Base-by-base conservation (phyloP, 129 eudicot genomes). In the Tagetes erecta region DNA sequence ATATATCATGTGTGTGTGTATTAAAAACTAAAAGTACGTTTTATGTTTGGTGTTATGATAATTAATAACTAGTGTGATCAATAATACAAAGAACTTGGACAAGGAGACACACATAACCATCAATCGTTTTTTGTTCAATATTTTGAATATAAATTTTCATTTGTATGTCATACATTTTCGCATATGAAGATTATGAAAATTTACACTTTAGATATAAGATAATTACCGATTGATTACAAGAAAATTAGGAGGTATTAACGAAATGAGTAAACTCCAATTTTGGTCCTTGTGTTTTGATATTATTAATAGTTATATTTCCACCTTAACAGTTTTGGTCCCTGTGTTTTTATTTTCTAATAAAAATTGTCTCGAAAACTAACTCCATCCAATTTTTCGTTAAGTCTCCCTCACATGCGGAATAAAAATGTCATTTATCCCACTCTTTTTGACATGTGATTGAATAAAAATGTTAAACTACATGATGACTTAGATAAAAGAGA, bases 1-100 rank as follows among this genome's bases (percentile, higher is more conserved):
- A 13, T 49, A 30, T 47, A 11, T 44, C 13, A 11, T 41, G 20
- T 8, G 10, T 8, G 10, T 63, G 11, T 9, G 44, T 10, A 35
- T 34, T 60, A 35, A 34, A 34, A 60, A 60, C n/a, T 11, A 34
- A 60, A 60, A 60, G 41, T 34, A 59, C 3, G 41, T 59, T 33
- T 59, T 59, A 56, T 31, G 27, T 56, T 30, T 14, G 35, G 63
- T 51, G 70, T 64, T 64, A 13, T 46, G 66, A 33, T 59, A 59
- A 59, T 59, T 33, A 8, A 62, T 35, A 36, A 62, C 45, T 62
- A 62, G 30, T 12, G 67, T 62, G 67, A 11, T 20, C 27, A 20
- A 20, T 62, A 62, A 36, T 62, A 36, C 67, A 62, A 62, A 62
- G 67, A 36, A 62, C 67, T 4, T 62, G 67, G 67, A 62, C 67